These are phyloP conservation scores for Aspergillus biplanus DNA, from an alignment of 495 filamentous ascomycete species.

Conservation along the genomic window DNA sequence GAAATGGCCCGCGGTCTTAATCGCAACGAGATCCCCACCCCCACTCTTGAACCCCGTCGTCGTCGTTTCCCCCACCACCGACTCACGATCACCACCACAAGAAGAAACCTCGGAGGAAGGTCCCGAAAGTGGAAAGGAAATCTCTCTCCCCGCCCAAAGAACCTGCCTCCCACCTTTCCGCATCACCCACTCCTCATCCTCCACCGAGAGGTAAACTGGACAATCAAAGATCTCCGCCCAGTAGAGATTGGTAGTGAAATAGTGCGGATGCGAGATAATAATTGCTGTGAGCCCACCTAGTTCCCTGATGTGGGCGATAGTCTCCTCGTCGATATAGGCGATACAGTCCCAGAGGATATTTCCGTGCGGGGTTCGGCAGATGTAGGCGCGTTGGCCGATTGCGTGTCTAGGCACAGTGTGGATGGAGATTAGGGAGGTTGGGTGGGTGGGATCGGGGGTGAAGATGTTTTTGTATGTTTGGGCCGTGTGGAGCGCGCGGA, in stretches of 20 bases:
- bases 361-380: conserved; percentile 60
- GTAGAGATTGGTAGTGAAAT: conserved; percentile 68
- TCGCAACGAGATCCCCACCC: conserved; percentile 48
- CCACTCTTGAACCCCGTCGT: background rate
- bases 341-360: conserved; percentile 81
- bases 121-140: background rate
- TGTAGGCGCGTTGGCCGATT: conserved; percentile 73
- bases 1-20: conserved; percentile 78
- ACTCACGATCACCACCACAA: background rate
- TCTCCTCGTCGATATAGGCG: conserved; percentile 63
- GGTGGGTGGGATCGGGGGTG: conserved; percentile 20
- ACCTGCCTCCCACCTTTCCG: conserved; percentile 32
- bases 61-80: background rate
- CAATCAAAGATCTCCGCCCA: conserved; percentile 69
- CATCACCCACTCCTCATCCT: conserved; percentile 66
- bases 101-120: background rate
- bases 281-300: conserved; percentile 70
- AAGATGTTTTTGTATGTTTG: conserved; percentile 31
- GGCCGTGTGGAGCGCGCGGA: conserved; percentile 23
- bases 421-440: conserved; percentile 22
- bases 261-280: conserved; percentile 81
- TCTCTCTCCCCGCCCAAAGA: conserved; percentile 20
- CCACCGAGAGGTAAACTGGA: conserved; percentile 61
- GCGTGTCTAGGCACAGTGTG: conserved; percentile 47
- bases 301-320: conserved; percentile 47